phyloP scores from a whole-genome alignment of 108 stramenopile genomes.

The Cylindrotheca fusiformis region DNA sequence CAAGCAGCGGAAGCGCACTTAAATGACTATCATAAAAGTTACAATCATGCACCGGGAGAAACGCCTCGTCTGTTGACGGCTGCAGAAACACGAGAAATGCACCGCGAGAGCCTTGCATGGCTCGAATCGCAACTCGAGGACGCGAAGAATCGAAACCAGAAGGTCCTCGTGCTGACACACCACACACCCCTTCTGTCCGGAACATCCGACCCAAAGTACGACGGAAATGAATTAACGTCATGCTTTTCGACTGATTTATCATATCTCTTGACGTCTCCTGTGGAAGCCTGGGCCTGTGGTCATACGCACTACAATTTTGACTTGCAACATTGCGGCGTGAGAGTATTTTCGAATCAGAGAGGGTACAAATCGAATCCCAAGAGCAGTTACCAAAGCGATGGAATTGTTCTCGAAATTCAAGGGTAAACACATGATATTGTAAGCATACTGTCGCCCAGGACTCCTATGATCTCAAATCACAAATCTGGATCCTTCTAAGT shows the following conservation, averaged over 20 bases:
- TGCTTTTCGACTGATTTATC: constrained; percentile 2
- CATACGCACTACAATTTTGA: constrained; percentile 21
- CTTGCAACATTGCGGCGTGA: not conserved
- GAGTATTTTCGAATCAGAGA: not conserved
- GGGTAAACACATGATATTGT: not conserved
- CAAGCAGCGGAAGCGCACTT: not conserved
- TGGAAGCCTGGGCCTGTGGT: constrained; percentile 8
- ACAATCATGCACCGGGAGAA: constrained; percentile 1
- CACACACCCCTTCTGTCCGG: constrained; percentile 7
- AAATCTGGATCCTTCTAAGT: too few species aligned
- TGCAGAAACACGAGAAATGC: not conserved
- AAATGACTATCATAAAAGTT: constrained; percentile 8
- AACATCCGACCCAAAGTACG: constrained; percentile 11
- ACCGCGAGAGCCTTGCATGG: not conserved
- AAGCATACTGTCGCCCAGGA: too few species aligned
- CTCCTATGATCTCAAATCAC: too few species aligned
- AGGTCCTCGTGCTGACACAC: constrained; percentile 12
- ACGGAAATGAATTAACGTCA: not conserved
- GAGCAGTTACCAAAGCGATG: not conserved
- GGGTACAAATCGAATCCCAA: not conserved
- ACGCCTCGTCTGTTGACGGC: not conserved
- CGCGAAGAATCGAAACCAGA: not conserved
- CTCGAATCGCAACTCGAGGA: not conserved
- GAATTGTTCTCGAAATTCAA: not conserved
- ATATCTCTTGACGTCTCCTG: not conserved